Evolutionary conservation across 2,329 filamentous ascomycete species (phyloP).

Genomic region (Trichoderma lentiforme): DNA sequence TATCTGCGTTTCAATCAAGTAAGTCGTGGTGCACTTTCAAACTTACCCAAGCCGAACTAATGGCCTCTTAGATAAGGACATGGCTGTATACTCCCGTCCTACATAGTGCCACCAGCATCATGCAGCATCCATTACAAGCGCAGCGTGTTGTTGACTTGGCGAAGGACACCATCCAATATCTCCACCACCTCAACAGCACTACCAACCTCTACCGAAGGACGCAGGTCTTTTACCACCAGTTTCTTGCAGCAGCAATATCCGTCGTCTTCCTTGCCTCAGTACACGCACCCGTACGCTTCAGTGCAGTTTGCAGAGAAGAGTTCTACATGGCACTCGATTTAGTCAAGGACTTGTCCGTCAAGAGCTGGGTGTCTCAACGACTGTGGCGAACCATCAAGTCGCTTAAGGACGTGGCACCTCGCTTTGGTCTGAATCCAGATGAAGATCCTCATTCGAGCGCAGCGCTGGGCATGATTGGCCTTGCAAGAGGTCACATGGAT

Average conservation of each 20-base stretch:
- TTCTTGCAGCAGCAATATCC: slow-evolving; percentile 70
- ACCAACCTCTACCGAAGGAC: slow-evolving; percentile 68
- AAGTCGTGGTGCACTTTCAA: slow-evolving; percentile 17
- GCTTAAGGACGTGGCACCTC: slow-evolving; percentile 68
- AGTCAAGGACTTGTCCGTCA: slow-evolving; percentile 67
- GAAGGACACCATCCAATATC: slow-evolving; percentile 71
- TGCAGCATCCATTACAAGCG: slow-evolving; percentile 69
- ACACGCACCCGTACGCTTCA: slow-evolving; percentile 71
- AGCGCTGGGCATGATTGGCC: slow-evolving; percentile 54
- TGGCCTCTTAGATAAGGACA: slow-evolving; percentile 61
- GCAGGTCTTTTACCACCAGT: slow-evolving; percentile 78
- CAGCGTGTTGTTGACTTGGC: slow-evolving; percentile 71
- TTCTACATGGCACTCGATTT: slow-evolving; percentile 77
- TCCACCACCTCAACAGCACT: slow-evolving; percentile 68
- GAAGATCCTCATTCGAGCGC: slow-evolving; percentile 52
- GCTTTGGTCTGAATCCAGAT: slow-evolving; percentile 55
- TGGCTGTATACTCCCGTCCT: slow-evolving; percentile 84
- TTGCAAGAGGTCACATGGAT: slow-evolving; percentile 42
- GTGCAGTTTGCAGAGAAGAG: slow-evolving; percentile 64
- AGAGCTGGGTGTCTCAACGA: slow-evolving; percentile 68
- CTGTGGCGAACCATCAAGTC: slow-evolving; percentile 70
- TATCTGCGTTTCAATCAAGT: slow-evolving; percentile 82
- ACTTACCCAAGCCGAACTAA: slow-evolving; percentile 4
- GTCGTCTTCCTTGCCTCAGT: slow-evolving; percentile 74
- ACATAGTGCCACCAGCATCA: slow-evolving; percentile 79